phyloP scores from a whole-genome alignment of 2,329 filamentous ascomycete genomes.

The Trichophyton rubrum region DNA sequence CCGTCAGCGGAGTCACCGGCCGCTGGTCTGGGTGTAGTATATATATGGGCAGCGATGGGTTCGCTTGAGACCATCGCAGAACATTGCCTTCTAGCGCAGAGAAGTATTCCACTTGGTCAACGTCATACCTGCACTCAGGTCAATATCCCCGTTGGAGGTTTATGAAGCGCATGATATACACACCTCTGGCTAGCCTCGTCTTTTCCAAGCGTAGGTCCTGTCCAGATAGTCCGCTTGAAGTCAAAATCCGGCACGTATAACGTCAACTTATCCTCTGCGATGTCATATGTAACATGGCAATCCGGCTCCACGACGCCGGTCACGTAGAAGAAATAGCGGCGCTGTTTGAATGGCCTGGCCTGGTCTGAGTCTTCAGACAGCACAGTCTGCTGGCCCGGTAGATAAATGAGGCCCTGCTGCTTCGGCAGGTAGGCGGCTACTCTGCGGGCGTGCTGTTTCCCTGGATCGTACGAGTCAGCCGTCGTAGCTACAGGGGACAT shows the following conservation, averaged over 20 bases:
- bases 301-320: constrained; percentile 43
- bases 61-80: constrained; percentile 21
- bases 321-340: constrained; percentile 51
- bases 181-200: constrained; percentile 47
- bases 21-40: constrained; percentile 27
- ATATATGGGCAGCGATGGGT: constrained; percentile 22
- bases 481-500: neutral
- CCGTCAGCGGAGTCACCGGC: constrained; percentile 13
- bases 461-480: constrained; percentile 18
- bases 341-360: constrained; percentile 42
- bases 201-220: constrained; percentile 29
- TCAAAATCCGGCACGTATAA: constrained; percentile 64
- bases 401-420: constrained; percentile 41
- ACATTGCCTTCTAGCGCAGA: constrained; percentile 41
- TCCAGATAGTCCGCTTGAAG: constrained; percentile 34
- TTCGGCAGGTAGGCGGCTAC: constrained; percentile 33
- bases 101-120: constrained; percentile 57
- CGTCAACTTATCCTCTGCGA: constrained; percentile 48
- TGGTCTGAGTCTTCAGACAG: constrained; percentile 49
- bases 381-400: constrained; percentile 39
- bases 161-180: constrained; percentile 12
- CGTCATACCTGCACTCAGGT: constrained; percentile 42
- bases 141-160: no score
- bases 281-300: constrained; percentile 46
- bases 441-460: constrained; percentile 39